A percentile compares a stretch with the other conserved stretches of the same genome.
Conservation (phyloP, 768 basidiomycete species). For the Russula virescens region DNA sequence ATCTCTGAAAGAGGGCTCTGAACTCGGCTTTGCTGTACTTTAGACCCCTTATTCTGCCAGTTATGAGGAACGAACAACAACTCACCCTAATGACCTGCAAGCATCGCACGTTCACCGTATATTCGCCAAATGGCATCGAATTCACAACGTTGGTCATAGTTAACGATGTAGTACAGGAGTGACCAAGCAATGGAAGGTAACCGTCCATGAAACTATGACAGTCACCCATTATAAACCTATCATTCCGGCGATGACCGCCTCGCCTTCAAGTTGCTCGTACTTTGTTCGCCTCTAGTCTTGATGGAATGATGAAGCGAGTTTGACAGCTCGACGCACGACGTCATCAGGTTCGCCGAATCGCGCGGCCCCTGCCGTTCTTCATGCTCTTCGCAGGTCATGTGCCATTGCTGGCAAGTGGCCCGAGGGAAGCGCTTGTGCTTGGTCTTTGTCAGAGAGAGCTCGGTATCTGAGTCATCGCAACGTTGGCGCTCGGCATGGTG, state of each 20-base stretch:
- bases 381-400: background rate
- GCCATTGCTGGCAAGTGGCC: no score
- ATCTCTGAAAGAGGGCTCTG: slow-evolving; percentile 6
- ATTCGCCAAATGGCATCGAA: background rate
- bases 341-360: background rate
- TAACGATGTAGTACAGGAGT: background rate
- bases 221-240: background rate
- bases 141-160: background rate
- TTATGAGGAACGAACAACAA: background rate
- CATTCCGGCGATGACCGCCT: background rate
- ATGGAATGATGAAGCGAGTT: background rate
- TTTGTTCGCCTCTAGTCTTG: background rate
- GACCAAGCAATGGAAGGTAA: background rate
- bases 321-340: slow-evolving; percentile 1
- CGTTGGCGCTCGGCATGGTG: no score
- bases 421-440: no score
- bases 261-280: background rate
- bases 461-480: no score
- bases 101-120: slow-evolving; percentile 15
- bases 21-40: background rate
- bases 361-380: background rate
- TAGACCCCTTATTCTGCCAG: background rate
- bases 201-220: no score
- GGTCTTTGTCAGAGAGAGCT: no score
- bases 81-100: slow-evolving; percentile 9